Evolutionary conservation across 2,329 filamentous ascomycete species (phyloP).

Genomic region (Didymella pinodella): DNA sequence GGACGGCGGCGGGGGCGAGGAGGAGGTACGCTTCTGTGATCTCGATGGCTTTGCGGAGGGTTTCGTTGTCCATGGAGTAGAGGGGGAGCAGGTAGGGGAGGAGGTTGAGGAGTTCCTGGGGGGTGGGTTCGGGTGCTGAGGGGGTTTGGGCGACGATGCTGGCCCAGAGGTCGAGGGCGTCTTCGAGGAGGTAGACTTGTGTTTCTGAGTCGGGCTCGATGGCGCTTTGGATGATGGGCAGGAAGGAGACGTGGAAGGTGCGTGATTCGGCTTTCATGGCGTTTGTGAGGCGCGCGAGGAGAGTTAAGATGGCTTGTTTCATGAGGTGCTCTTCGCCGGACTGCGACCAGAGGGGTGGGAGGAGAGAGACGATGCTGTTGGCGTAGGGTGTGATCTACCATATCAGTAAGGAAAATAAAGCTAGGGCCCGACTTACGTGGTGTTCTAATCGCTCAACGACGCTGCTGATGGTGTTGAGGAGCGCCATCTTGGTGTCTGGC

Average conservation of each 20-base stretch:
- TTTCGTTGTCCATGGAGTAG: constrained; percentile 59
- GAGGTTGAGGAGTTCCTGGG: constrained; percentile 54
- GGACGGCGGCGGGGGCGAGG: constrained; percentile 57
- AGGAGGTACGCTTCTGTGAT: constrained; percentile 60
- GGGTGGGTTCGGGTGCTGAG: constrained; percentile 51
- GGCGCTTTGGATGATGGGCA: constrained; percentile 83
- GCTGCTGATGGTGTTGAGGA: constrained; percentile 84
- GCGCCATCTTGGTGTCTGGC: constrained; percentile 87
- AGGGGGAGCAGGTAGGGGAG: constrained; percentile 57
- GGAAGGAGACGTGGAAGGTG: constrained; percentile 78
- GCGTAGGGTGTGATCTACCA: constrained; percentile 68
- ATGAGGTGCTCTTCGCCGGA: constrained; percentile 89
- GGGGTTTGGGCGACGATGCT: constrained; percentile 72
- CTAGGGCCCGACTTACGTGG: constrained; percentile 57
- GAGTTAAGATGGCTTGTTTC: constrained; percentile 89
- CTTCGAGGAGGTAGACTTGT: constrained; percentile 81
- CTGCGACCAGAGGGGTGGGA: constrained; percentile 84
- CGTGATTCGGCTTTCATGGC: constrained; percentile 82
- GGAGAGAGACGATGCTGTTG: constrained; percentile 79
- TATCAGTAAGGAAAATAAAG: constrained; percentile 14
- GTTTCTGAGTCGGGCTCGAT: constrained; percentile 73
- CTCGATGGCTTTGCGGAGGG: constrained; percentile 57
- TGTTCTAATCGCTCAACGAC: constrained; percentile 83
- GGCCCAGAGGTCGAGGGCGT: constrained; percentile 88
- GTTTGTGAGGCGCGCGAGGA: constrained; percentile 83